These are phyloP conservation scores for Corymbia maculata DNA, from an alignment of 345 rosid species.

Conservation along the genomic window DNA sequence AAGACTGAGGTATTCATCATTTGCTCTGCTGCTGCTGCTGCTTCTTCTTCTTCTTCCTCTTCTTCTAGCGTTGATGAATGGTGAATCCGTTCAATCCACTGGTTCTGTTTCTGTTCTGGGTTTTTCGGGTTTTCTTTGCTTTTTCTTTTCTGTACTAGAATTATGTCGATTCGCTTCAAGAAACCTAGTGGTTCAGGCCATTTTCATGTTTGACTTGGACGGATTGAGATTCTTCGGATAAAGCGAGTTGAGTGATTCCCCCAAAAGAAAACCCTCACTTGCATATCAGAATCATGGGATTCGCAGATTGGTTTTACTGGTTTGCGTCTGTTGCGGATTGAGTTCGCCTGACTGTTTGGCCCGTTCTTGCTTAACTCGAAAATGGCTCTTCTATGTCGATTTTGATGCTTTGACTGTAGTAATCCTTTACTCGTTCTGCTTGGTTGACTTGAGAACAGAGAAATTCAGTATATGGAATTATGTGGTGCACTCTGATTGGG, in stretches of 20 bases:
- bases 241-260: background rate
- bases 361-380: background rate
- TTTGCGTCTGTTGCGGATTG: background rate
- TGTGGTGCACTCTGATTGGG: background rate
- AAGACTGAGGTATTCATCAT: background rate
- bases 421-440: background rate
- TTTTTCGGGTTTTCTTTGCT: background rate
- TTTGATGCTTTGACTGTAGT: background rate
- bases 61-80: background rate
- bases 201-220: background rate
- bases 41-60: background rate
- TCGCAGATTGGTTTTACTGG: background rate
- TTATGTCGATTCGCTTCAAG: background rate
- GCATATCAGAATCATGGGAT: background rate
- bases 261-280: background rate
- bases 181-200: background rate
- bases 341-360: background rate
- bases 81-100: background rate
- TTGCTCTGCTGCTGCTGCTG: too few species aligned
- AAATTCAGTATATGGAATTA: background rate
- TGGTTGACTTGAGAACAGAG: background rate
- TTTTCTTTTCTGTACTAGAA: background rate
- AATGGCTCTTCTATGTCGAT: background rate
- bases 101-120: background rate
- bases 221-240: background rate